Percentiles rank a stretch among this genome's conserved stretches.
These are phyloP conservation scores for Tanozyma kutaoensis DNA, from an alignment of 805 yeast genomes.

Conservation along the genomic window DNA sequence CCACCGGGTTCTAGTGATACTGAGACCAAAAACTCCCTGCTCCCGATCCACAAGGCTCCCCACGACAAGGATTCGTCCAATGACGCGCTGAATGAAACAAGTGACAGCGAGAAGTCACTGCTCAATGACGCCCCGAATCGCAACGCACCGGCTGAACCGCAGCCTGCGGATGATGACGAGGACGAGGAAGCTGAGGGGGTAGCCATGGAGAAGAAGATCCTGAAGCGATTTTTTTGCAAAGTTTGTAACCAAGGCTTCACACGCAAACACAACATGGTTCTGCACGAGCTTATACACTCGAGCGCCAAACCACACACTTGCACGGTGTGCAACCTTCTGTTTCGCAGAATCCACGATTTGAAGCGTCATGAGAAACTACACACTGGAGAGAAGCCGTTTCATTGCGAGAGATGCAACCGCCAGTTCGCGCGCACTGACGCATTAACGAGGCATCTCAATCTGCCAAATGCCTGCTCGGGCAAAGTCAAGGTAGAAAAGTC, in stretches of 20 bases:
- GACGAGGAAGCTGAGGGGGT: neutral
- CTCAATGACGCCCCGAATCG: neutral
- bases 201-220: constrained; percentile 1
- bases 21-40: neutral
- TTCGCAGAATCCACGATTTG: constrained; percentile 65
- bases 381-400: constrained; percentile 61
- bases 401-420: constrained; percentile 47
- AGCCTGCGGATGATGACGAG: neutral
- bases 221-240: constrained; percentile 35
- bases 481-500: no score
- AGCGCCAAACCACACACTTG: constrained; percentile 53
- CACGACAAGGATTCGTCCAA: constrained; percentile 7
- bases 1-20: neutral
- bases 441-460: constrained; percentile 53
- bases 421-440: constrained; percentile 70
- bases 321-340: constrained; percentile 42
- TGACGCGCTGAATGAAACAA: constrained; percentile 9
- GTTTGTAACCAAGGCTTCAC: constrained; percentile 55
- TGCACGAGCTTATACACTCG: constrained; percentile 60
- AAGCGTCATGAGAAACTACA: constrained; percentile 67
- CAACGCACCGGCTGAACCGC: neutral
- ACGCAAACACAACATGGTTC: constrained; percentile 60
- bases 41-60: constrained; percentile 1
- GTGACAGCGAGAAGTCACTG: constrained; percentile 5
- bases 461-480: no score